Base-by-base conservation (phyloP, 805 yeast species). In the Wickerhamiella azyma region DNA sequence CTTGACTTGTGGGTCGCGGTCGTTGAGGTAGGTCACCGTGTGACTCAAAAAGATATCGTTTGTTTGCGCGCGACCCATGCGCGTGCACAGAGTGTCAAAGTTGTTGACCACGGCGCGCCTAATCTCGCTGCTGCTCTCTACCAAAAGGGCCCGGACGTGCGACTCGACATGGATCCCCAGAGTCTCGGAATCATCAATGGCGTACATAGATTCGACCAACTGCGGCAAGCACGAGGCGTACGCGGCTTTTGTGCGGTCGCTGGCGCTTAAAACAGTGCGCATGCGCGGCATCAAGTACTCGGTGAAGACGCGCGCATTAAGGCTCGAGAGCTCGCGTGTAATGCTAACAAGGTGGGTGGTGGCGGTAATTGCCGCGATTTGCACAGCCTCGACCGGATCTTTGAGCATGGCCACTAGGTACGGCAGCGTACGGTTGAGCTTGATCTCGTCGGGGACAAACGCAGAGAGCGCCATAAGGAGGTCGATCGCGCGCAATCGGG, bases 1-100 rank as follows among this genome's bases (percentile, higher is more conserved):
- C 49, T 94, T 68, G 18, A 92, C 66, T 17, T 76, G 71, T 0
- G 80, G 66, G 55, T 78, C 77, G 46, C 76, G 71, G 57, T 88
- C 96, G 60, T 92, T 92, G 51, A 92, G 64, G 57, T 86, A 92
- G 0, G 97, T 88, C 38, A 92, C 88, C 47, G 88, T 66, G 65
- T 92, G 97, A 39, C 95, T 86, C 40, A 92, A 64, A 18, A 92
- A 77, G 36, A 92, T 68, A 59, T 92, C 97, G 57, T 84, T 88
- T 0, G 96, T 81, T 53, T 78, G 83, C 46, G 85, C 94, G 46
- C 80, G 77, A 0, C 96, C 96, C 58, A 92, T 79, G 48, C 81
- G 82, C 9, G 78, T 69, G 54, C 96, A 85, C 3, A 92, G 61
- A 0, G 86, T 83, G 7, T 81, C 66, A n/a, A 88, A 79, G 50